Evolutionary conservation across 208 protist genomes (phyloP).

Genomic region (Trypanosoma scelopori): DNA sequence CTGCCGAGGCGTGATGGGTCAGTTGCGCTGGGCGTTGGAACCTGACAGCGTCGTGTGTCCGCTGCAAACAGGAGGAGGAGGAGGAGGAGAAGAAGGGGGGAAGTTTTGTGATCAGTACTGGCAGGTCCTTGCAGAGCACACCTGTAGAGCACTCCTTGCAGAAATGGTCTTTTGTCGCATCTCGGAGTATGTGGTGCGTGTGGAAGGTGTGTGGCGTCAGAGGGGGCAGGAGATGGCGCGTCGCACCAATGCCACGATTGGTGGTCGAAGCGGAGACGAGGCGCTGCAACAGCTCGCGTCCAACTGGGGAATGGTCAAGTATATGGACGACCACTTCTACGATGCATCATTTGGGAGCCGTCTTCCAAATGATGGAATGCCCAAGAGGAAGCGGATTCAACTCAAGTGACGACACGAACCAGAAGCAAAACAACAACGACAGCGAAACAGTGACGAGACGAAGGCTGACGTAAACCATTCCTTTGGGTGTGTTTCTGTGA

Average conservation of each 20-base stretch:
- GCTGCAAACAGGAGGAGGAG: not conserved
- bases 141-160: slow-evolving; percentile 45
- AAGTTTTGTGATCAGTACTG: slow-evolving; percentile 15
- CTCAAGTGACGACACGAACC: not conserved
- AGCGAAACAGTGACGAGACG: too few relatives aligned
- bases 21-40: slow-evolving; percentile 68
- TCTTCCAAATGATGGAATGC: slow-evolving; percentile 27
- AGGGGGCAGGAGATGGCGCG: slow-evolving; percentile 20
- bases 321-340: slow-evolving; percentile 28
- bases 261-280: slow-evolving; percentile 1
- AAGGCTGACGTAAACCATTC: not conserved
- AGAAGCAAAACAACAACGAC: too few relatives aligned
- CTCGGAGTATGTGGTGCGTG: slow-evolving; percentile 60
- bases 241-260: not conserved
- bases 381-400: slow-evolving; percentile 12
- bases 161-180: slow-evolving; percentile 52
- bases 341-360: slow-evolving; percentile 19
- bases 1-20: slow-evolving; percentile 60
- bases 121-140: slow-evolving; percentile 47
- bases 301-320: slow-evolving; percentile 31
- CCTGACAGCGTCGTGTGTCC: slow-evolving; percentile 37
- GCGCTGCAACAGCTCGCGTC: slow-evolving; percentile 11
- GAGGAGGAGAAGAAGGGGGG: not conserved
- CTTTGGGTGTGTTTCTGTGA: not conserved
- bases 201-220: slow-evolving; percentile 45